Evolutionary conservation across 306 rosid species (phyloP).

Genomic region (Sesbania bispinosa): DNA sequence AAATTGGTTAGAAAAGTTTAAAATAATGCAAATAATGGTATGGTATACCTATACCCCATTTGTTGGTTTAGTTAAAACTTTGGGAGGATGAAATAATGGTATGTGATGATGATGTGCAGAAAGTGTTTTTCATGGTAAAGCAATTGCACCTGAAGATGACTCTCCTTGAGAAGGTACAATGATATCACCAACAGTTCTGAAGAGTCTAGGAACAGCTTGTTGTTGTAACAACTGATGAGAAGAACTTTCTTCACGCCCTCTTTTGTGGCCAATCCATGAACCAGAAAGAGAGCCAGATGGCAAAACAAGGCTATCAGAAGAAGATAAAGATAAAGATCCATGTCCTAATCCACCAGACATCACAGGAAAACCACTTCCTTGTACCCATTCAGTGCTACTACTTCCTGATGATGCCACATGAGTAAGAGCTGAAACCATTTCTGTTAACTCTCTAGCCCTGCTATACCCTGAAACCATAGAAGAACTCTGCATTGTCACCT

Average conservation of each 20-base stretch:
- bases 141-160: constrained; percentile 49
- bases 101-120: constrained; percentile 6
- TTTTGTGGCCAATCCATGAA: constrained; percentile 53
- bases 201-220: constrained; percentile 15
- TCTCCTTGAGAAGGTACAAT: constrained; percentile 30
- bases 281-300: constrained; percentile 21
- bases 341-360: constrained; percentile 31
- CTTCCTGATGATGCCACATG: constrained; percentile 66
- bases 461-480: constrained; percentile 24
- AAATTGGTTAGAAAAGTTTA: not conserved
- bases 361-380: constrained; percentile 23
- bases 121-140: not conserved
- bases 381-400: constrained; percentile 30
- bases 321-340: constrained; percentile 32
- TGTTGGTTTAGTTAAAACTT: not conserved
- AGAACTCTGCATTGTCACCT: constrained; percentile 24
- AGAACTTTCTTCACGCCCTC: constrained; percentile 56
- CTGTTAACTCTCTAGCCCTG: constrained; percentile 45
- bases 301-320: too few relatives aligned
- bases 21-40: not conserved
- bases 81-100: not conserved
- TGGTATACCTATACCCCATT: not conserved
- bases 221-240: constrained; percentile 25
- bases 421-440: constrained; percentile 69
- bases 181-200: constrained; percentile 31